These are phyloP conservation scores for Haplographium delicatum DNA, from an alignment of 495 filamentous ascomycete species.

Conservation along the genomic window DNA sequence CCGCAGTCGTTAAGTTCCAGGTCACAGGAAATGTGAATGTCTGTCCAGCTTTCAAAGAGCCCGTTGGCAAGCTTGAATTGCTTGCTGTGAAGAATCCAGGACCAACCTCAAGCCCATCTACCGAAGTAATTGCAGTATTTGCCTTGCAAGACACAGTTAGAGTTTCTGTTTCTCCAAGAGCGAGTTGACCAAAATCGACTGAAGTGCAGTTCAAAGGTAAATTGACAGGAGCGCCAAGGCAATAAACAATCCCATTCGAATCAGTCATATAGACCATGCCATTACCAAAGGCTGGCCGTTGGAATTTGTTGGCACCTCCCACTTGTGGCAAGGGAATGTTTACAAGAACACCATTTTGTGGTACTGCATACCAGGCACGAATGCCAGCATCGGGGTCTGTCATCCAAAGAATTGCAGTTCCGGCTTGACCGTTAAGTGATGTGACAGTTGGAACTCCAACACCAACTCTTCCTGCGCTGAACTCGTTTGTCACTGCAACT, in stretches of 20 bases:
- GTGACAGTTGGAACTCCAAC: constrained; percentile 38
- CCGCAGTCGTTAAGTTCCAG: constrained; percentile 31
- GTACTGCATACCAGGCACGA: constrained; percentile 31
- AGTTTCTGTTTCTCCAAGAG: constrained; percentile 26
- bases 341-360: constrained; percentile 19
- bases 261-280: constrained; percentile 38
- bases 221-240: constrained; percentile 37
- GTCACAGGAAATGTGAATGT: constrained; percentile 33
- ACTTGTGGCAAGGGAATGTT: constrained; percentile 23
- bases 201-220: constrained; percentile 35
- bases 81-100: constrained; percentile 25
- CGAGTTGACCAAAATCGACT: constrained; percentile 38
- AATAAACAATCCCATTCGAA: constrained; percentile 34
- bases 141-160: constrained; percentile 31
- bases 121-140: constrained; percentile 27
- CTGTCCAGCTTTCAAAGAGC: constrained; percentile 23
- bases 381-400: constrained; percentile 34
- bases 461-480: constrained; percentile 34
- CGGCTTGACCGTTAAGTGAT: constrained; percentile 33
- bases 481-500: constrained; percentile 30
- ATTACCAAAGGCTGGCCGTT: constrained; percentile 32
- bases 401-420: constrained; percentile 34
- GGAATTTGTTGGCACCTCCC: constrained; percentile 24
- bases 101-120: constrained; percentile 23
- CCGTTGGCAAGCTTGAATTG: constrained; percentile 31